Conservation (phyloP, 2,329 filamentous ascomycete species). For the Teratosphaeria epicoccoides region DNA sequence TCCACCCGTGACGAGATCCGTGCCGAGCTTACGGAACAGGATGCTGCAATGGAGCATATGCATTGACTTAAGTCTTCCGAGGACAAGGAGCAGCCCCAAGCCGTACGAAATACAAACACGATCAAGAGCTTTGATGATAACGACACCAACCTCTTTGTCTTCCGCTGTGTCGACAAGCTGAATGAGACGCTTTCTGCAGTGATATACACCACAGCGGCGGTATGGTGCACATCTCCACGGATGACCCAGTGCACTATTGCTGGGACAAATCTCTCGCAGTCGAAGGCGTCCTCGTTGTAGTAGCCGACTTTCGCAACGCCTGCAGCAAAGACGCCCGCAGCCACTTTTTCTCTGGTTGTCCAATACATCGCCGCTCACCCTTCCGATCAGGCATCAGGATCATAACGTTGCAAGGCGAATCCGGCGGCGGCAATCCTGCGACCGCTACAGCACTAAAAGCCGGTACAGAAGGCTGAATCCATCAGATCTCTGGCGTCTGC, state of each 20-base stretch:
- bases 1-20: not conserved
- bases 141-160: constrained; percentile 12
- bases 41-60: constrained; percentile 37
- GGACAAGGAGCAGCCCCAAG: constrained; percentile 8
- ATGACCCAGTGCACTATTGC: constrained; percentile 14
- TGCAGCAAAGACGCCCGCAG: constrained; percentile 15
- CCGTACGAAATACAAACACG: constrained; percentile 3
- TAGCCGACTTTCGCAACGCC: constrained; percentile 25
- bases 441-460: constrained; percentile 20
- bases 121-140: constrained; percentile 13
- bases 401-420: constrained; percentile 23
- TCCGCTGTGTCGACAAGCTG: constrained; percentile 4
- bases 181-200: constrained; percentile 14
- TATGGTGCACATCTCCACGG: constrained; percentile 14
- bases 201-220: constrained; percentile 24
- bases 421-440: constrained; percentile 22
- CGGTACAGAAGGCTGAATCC: constrained; percentile 20
- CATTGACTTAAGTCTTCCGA: constrained; percentile 50
- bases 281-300: constrained; percentile 16
- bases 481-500: constrained; percentile 18
- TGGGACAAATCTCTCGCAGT: constrained; percentile 19
- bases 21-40: not conserved
- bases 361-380: constrained; percentile 15
- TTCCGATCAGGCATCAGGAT: constrained; percentile 16
- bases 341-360: constrained; percentile 20